These are phyloP conservation scores for Paraphaeosphaeria sporulosa DNA, from an alignment of 2,329 filamentous ascomycete genomes.

Conservation along the genomic window DNA sequence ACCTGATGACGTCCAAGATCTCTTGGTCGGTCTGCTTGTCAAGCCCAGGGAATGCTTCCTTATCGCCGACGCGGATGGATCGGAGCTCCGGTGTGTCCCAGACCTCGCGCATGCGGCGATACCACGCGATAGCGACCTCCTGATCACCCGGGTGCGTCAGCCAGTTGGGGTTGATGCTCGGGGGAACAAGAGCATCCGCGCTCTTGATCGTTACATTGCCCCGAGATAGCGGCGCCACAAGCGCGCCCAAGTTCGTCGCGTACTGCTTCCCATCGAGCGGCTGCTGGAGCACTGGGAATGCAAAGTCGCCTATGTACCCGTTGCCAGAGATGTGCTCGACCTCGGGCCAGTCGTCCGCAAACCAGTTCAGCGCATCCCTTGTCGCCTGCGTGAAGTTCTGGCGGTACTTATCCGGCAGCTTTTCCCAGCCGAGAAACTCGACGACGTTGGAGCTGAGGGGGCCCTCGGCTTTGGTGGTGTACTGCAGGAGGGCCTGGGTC, in stretches of 20 bases:
- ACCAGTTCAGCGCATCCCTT: slow-evolving; percentile 15
- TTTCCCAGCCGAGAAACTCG: slow-evolving; percentile 6
- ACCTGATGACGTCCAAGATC: slow-evolving; percentile 24
- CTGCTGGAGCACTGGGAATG: slow-evolving; percentile 23
- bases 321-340: slow-evolving; percentile 29
- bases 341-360: slow-evolving; percentile 34
- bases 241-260: not conserved
- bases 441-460: slow-evolving; percentile 7
- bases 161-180: slow-evolving; percentile 49
- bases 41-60: slow-evolving; percentile 29
- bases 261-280: too few relatives aligned
- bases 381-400: slow-evolving; percentile 20
- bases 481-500: slow-evolving; percentile 10
- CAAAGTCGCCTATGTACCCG: slow-evolving; percentile 22
- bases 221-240: slow-evolving; percentile 45
- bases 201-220: slow-evolving; percentile 45
- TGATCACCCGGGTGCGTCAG: slow-evolving; percentile 42
- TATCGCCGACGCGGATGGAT: slow-evolving; percentile 25
- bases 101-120: slow-evolving; percentile 40
- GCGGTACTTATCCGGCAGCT: slow-evolving; percentile 19
- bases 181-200: slow-evolving; percentile 26
- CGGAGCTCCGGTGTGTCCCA: slow-evolving; percentile 16
- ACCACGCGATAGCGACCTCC: slow-evolving; percentile 39
- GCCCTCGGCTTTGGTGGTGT: slow-evolving; percentile 15
- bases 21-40: slow-evolving; percentile 28